Base-by-base conservation (phyloP, 306 rosid genomes). In the Parietaria judaica region DNA sequence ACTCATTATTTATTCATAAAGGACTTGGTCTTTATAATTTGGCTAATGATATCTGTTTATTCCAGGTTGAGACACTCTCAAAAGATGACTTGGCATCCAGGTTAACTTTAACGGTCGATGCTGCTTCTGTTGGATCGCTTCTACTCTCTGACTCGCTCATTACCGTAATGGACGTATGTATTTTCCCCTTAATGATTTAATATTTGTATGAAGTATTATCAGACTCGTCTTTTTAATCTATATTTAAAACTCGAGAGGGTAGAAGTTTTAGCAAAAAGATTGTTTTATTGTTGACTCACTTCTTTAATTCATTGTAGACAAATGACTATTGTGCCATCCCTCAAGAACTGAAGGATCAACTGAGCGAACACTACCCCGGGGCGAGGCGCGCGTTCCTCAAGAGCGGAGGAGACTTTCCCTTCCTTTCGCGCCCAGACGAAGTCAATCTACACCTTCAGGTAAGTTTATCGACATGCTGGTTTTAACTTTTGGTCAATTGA, bases 361-460 rank as follows among this genome's bases (percentile, higher is more conserved):
- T 92, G 72, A 70, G 86, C 55, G 99, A 92, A 75, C 86, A 94
- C 71, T 92, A 92, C 50, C 83, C 95, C 0, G 99, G 56, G 61
- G 99, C 99, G 67, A 86, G 99, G 74, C 81, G 84, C 23, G 99
- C 96, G 36, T 78, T 69, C 62, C 72, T 92, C 79, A 92, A 92
- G 83, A 75, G 76, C 9, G 99, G 99, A 47, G 97, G 96, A 36
- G 99, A 92, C 78, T 92, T 92, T 72, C 99, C 99, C 17, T 92
- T 92, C 74, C 99, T 92, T 68, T 88, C 99, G 3, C 96, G 99
- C 35, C 94, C 99, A 3, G 99, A 92, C 78, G 99, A 92, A 86
- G 96, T 92, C 70, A 92, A 92, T 84, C 78, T 92, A 61, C 96
- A 92, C 71, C 94, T 92, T 76, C 99, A 88, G 95, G 99, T 88